These are phyloP conservation scores for Lathyrus tuberosus DNA, from an alignment of 306 rosid species.

Conservation along the genomic window DNA sequence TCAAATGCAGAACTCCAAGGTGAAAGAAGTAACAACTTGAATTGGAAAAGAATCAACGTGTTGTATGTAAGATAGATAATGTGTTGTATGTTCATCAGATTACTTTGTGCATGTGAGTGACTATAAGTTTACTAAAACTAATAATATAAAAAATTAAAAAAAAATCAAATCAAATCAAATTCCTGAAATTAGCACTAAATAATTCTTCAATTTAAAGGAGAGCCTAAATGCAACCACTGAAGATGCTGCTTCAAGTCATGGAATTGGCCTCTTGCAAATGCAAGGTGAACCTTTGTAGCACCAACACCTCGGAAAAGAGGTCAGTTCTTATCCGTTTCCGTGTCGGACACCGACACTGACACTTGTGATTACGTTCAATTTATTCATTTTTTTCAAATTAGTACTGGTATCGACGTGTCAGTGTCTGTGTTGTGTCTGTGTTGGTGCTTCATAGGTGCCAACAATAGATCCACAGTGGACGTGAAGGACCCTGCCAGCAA, in stretches of 20 bases:
- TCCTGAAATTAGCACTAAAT: conserved; percentile 9
- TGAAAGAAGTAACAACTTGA: conserved; percentile 13
- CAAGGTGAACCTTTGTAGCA: neutral
- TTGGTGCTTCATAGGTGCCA: neutral
- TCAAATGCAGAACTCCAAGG: conserved; percentile 25
- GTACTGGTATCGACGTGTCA: too few relatives aligned
- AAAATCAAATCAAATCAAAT: neutral
- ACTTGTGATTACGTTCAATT: too few relatives aligned
- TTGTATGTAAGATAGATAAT: neutral
- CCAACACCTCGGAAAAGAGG: too few relatives aligned
- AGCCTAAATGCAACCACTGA: neutral
- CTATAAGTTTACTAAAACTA: neutral
- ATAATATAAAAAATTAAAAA: neutral
- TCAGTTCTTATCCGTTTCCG: too few relatives aligned
- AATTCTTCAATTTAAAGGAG: conserved; percentile 12
- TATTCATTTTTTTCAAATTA: too few relatives aligned
- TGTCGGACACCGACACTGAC: too few relatives aligned
- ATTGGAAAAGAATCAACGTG: neutral
- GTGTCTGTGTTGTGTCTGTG: too few relatives aligned
- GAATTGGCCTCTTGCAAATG: conserved; percentile 17
- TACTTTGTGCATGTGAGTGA: neutral
- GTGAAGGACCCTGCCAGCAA: neutral
- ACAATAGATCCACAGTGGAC: neutral
- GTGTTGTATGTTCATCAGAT: neutral
- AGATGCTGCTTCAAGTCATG: neutral